Evolutionary conservation across 1,284 basidiomycete genomes (phyloP).

Genomic region (Fomitopsis betulina): DNA sequence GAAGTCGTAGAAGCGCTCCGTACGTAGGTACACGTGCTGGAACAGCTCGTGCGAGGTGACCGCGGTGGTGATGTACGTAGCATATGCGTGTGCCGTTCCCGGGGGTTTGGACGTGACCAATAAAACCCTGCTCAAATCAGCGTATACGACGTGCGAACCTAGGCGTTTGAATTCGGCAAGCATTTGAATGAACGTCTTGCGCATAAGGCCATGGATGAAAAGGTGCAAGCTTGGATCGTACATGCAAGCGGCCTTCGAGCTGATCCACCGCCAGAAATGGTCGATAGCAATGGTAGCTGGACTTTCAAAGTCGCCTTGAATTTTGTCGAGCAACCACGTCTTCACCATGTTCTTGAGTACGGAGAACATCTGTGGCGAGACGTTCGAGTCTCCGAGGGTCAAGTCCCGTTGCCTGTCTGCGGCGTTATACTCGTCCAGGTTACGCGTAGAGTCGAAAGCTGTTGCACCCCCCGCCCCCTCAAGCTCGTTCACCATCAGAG

Average conservation of each 20-base stretch:
- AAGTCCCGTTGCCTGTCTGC: constrained; percentile 75
- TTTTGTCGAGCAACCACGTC: constrained; percentile 89
- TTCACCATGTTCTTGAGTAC: constrained; percentile 90
- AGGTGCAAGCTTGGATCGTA: constrained; percentile 94
- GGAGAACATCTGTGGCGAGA: constrained; percentile 88
- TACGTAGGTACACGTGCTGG: constrained; percentile 86
- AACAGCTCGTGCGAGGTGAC: constrained; percentile 95
- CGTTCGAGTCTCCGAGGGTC: constrained; percentile 85
- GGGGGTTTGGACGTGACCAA: constrained; percentile 95
- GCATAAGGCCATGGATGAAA: constrained; percentile 95
- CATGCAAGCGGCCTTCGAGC: constrained; percentile 79
- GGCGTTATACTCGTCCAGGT: constrained; percentile 85
- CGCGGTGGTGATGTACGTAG: constrained; percentile 90
- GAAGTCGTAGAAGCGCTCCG: constrained; percentile 92
- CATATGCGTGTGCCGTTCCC: constrained; percentile 92
- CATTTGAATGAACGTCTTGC: constrained; percentile 96
- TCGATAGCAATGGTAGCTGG: constrained; percentile 70
- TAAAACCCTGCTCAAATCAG: constrained; percentile 90
- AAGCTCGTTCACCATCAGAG: constrained; percentile 92
- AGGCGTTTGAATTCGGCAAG: constrained; percentile 96
- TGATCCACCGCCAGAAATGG: constrained; percentile 98
- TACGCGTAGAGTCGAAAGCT: constrained; percentile 92
- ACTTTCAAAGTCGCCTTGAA: constrained; percentile 57
- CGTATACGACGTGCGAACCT: constrained; percentile 91
- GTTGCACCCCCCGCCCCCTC: constrained; percentile 92